Evolutionary conservation across 805 yeast species (phyloP).

Genomic region (Lipomyces mesembrius): DNA sequence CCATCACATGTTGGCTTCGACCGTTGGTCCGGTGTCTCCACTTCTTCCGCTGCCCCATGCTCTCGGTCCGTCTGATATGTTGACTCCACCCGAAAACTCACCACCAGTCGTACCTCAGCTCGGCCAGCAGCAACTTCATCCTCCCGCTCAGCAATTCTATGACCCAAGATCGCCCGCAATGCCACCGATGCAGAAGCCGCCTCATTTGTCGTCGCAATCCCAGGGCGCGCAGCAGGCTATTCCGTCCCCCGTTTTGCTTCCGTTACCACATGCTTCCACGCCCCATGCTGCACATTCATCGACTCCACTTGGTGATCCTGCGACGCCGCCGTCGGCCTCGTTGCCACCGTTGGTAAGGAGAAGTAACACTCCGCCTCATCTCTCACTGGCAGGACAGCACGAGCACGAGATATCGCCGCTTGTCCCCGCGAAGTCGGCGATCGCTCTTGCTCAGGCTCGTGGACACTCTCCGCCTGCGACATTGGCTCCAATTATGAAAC

Average conservation of each 20-base stretch:
- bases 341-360: slow-evolving; percentile 14
- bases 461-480: slow-evolving; percentile 14
- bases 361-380: slow-evolving; percentile 18
- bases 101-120: slow-evolving; percentile 14
- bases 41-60: slow-evolving; percentile 33
- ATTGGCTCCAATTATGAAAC: background rate
- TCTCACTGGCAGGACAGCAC: slow-evolving; percentile 10
- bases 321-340: slow-evolving; percentile 28
- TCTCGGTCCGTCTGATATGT: slow-evolving; percentile 33
- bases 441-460: background rate
- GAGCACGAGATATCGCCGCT: slow-evolving; percentile 17
- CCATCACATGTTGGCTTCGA: background rate
- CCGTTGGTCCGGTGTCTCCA: slow-evolving; percentile 19
- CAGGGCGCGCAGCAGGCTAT: background rate
- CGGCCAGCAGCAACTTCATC: background rate
- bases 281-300: slow-evolving; percentile 1
- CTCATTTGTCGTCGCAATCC: slow-evolving; percentile 2
- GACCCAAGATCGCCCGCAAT: slow-evolving; percentile 5
- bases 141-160: background rate
- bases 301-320: slow-evolving; percentile 26
- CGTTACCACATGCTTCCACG: slow-evolving; percentile 1
- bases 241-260: slow-evolving; percentile 3
- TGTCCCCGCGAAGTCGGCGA: slow-evolving; percentile 2
- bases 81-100: slow-evolving; percentile 35
- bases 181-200: slow-evolving; percentile 6